Evolutionary conservation across 106 monocot genomes (phyloP), one percentile per base, ranked within the genome.

Genomic region (Dendrobium catenatum): DNA sequence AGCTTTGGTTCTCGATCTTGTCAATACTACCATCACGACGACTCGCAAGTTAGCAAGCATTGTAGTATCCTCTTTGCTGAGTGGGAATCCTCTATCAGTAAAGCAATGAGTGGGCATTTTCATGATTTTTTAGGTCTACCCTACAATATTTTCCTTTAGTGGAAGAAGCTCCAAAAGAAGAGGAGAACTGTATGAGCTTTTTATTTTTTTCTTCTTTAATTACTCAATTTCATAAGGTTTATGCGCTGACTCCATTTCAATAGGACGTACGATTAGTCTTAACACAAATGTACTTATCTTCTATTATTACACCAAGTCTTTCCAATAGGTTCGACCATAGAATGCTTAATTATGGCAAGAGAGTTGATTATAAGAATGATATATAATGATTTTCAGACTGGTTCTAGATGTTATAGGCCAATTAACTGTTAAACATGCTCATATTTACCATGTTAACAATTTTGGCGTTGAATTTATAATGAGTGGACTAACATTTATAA

Each of bases 1-100:
- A 86, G 83, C 9, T 98, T 93, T 47, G 92, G 94, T 11, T 94
- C 94, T 9, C 31, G 31, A 31, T 31, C 92, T 98, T 73, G 90
- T 90, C 10, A 99, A 95, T 87, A 99, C 95, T 0, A 99, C 98
- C 64, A 93, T 99, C 81, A 99, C 98, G 3, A 99, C 95, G 0
- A 95, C 93, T 3, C 84, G 95, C 29, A 99, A 99, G 83, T 99
- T 99, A 67, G 91, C 95, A 41, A 99, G 98, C 86, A 99, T 98
- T 80, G 91, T 98, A 9, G 89, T 98, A 18, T 98, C 94, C 20
- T 95, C 93, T 1, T 68, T 98, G 24, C 75, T 94, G 19, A 93
- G 94, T 47, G 97, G 97, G 75, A 94, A 98, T 81, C 97, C 97
- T 17, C 81, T 93, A 31, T 92, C 95, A 0, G 4, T 22, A 17